Percentiles rank a stretch among this genome's conserved stretches.
Conservation (phyloP, 257 asterid genomes). For the Sherardia arvensis region DNA sequence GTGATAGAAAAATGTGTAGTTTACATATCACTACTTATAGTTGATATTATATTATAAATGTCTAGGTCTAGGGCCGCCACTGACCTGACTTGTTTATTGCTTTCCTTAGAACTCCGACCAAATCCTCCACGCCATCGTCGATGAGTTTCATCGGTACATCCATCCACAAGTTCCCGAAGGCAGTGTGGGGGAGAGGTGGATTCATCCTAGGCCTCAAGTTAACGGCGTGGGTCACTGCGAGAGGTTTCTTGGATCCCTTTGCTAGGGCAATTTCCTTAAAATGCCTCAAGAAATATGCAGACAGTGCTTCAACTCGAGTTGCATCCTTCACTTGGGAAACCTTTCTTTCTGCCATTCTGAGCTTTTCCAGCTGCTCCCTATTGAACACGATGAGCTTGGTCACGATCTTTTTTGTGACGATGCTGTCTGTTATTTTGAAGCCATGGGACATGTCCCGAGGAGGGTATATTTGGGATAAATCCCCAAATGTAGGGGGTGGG, state of each 20-base stretch:
- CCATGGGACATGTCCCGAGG: conserved; percentile 20
- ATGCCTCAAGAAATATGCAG: conserved; percentile 32
- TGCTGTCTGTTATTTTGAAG: too few species aligned
- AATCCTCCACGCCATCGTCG: conserved; percentile 14
- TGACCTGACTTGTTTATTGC: conserved; percentile 17
- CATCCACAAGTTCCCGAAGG: conserved; percentile 27
- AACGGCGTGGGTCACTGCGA: conserved; percentile 23
- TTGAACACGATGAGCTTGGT: conserved; percentile 25
- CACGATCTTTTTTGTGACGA: conserved; percentile 14
- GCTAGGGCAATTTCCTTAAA: conserved; percentile 9
- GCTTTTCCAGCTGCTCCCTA: conserved; percentile 18
- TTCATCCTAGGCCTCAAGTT: conserved; percentile 24
- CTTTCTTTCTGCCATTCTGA: conserved; percentile 9
- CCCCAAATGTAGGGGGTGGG: conserved; percentile 8
- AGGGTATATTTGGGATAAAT: too few species aligned
- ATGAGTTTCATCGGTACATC: too few species aligned
- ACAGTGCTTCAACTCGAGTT: conserved; percentile 40
- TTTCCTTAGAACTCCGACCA: conserved; percentile 20
- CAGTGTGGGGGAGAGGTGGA: conserved; percentile 15
- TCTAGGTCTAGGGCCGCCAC: too few species aligned
- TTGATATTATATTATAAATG: too few species aligned
- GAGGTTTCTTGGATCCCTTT: neutral
- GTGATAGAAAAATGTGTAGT: too few species aligned
- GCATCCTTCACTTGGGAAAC: conserved; percentile 17
- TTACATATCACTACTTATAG: too few species aligned